Percentiles rank a stretch among this genome's conserved stretches.
Conservation (phyloP, 2,329 filamentous ascomycete species). For the Nannizzia gypsea region DNA sequence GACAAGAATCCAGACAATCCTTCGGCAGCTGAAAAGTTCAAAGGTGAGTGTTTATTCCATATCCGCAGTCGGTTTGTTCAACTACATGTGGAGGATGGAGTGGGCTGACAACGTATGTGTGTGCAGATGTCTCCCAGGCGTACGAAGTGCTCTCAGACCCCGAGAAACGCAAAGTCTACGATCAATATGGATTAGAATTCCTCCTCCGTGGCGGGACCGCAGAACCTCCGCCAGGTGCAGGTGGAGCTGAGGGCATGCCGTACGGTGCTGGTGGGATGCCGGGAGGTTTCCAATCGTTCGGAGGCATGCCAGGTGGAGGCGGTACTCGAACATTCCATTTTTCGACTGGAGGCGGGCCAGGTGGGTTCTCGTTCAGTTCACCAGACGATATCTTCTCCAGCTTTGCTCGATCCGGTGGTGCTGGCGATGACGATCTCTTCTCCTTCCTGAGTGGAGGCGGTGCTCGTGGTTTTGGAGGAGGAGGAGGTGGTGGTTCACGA, state of each 20-base stretch:
- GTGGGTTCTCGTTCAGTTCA: conserved; percentile 71
- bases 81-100: background rate
- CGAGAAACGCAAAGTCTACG: conserved; percentile 91
- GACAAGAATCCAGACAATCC: conserved; percentile 97
- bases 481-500: conserved; percentile 23
- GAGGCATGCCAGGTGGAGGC: conserved; percentile 40
- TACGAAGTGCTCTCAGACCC: conserved; percentile 97
- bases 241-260: conserved; percentile 15
- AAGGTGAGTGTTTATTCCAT: conserved; percentile 40
- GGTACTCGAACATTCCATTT: conserved; percentile 38
- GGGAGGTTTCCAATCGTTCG: conserved; percentile 39
- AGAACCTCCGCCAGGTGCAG: conserved; percentile 47
- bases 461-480: conserved; percentile 34
- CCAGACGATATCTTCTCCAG: conserved; percentile 75
- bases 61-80: background rate
- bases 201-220: conserved; percentile 68
- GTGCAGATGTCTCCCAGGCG: conserved; percentile 74
- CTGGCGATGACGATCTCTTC: conserved; percentile 46
- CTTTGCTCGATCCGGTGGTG: conserved; percentile 55
- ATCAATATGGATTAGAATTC: conserved; percentile 89
- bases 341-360: conserved; percentile 38
- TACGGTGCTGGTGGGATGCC: conserved; percentile 43
- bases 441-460: conserved; percentile 38
- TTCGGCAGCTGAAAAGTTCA: conserved; percentile 82
- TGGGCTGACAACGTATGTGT: conserved; percentile 7